These are phyloP conservation scores for Mycothermus thermophilus DNA, from an alignment of 495 filamentous ascomycete genomes.

Conservation along the genomic window DNA sequence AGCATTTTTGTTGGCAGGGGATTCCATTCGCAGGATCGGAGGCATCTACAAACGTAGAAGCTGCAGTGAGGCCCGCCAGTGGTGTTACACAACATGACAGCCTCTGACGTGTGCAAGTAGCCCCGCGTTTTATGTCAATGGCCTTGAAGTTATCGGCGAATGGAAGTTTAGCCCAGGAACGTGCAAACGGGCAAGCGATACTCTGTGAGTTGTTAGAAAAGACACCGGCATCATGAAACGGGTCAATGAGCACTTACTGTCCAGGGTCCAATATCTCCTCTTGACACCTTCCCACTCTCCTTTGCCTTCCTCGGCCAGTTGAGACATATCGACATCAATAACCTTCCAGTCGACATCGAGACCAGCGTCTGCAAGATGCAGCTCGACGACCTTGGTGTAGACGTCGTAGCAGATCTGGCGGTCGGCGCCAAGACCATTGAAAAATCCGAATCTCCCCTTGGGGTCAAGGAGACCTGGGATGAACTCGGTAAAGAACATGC, in stretches of 20 bases:
- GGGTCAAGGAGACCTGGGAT: conserved; percentile 64
- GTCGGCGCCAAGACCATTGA: conserved; percentile 92
- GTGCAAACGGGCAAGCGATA: conserved; percentile 42
- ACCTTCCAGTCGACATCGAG: conserved; percentile 80
- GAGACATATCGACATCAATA: conserved; percentile 51
- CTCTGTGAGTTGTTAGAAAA: conserved; percentile 19
- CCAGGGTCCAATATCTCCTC: conserved; percentile 75
- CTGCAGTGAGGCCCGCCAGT: no score
- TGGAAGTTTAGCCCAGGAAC: conserved; percentile 36
- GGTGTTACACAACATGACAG: no score
- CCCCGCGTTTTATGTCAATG: no score
- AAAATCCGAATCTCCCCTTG: conserved; percentile 74
- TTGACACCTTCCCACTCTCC: conserved; percentile 74
- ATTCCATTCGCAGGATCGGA: no score
- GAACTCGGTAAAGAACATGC: conserved; percentile 76
- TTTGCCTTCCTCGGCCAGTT: conserved; percentile 35
- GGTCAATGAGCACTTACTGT: conserved; percentile 47
- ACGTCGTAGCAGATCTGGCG: conserved; percentile 88
- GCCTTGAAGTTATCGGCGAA: no score
- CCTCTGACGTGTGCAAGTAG: no score
- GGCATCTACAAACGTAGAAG: no score
- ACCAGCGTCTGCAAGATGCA: conserved; percentile 83
- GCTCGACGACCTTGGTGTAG: conserved; percentile 81
- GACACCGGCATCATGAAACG: no score
- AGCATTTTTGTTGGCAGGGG: no score